Conservation (phyloP, 202 grass and related monocot species). For the Schoenoplectus tabernaemontani region DNA sequence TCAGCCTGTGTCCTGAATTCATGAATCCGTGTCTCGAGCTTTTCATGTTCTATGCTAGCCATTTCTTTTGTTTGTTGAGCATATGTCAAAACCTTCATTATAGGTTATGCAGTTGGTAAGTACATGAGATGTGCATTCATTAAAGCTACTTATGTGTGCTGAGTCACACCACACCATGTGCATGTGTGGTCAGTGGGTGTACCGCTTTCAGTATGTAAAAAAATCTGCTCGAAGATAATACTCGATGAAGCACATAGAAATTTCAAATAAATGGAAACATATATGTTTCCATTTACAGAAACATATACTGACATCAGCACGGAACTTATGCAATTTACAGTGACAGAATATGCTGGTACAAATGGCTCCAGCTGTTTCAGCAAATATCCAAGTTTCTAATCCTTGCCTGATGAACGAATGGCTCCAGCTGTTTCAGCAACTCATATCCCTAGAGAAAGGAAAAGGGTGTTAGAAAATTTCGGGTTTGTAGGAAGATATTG, state of each 20-base stretch:
- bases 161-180: background rate
- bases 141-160: background rate
- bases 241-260: conserved; percentile 14
- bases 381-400: background rate
- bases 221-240: conserved; percentile 22
- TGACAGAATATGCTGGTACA: background rate
- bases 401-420: conserved; percentile 91
- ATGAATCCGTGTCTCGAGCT: conserved; percentile 92
- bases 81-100: conserved; percentile 87
- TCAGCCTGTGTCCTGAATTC: conserved; percentile 92
- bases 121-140: background rate
- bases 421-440: conserved; percentile 87
- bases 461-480: conserved; percentile 11
- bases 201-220: background rate
- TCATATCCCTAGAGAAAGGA: conserved; percentile 70
- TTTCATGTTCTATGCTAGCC: conserved; percentile 73
- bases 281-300: too few relatives aligned
- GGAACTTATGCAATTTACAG: conserved; percentile 4
- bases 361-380: background rate
- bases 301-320: conserved; percentile 15
- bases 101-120: background rate
- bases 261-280: conserved; percentile 22
- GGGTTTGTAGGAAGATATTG: conserved; percentile 12
- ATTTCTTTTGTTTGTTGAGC: conserved; percentile 98
- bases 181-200: background rate